Evolutionary conservation across 2,329 filamentous ascomycete species (phyloP).

Genomic region (Fusarium annulatum): DNA sequence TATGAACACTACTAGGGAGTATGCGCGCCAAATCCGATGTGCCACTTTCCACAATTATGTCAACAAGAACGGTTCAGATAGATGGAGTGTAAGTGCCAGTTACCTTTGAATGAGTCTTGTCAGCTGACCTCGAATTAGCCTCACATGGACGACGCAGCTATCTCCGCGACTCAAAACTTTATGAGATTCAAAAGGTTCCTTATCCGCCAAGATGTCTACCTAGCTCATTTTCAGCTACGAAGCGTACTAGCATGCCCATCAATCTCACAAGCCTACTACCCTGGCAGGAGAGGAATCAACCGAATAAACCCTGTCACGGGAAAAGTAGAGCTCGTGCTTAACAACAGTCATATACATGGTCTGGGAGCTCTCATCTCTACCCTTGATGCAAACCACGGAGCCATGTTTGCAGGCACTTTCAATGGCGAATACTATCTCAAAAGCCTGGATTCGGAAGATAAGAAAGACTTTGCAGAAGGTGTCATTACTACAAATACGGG

Average conservation of each 20-base stretch:
- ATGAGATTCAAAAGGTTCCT: slow-evolving; percentile 70
- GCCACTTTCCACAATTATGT: slow-evolving; percentile 68
- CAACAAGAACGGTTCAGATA: slow-evolving; percentile 61
- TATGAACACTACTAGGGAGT: slow-evolving; percentile 61
- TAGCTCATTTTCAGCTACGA: slow-evolving; percentile 75
- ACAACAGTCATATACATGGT: slow-evolving; percentile 52
- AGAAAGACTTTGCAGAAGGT: slow-evolving; percentile 54
- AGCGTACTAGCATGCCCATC: slow-evolving; percentile 70
- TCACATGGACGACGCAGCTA: slow-evolving; percentile 38
- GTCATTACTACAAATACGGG: slow-evolving; percentile 60
- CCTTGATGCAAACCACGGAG: slow-evolving; percentile 62
- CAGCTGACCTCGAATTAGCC: slow-evolving; percentile 26
- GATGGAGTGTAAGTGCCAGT: slow-evolving; percentile 58
- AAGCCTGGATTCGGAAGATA: slow-evolving; percentile 55
- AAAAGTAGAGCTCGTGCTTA: slow-evolving; percentile 57
- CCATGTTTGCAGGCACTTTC: slow-evolving; percentile 70
- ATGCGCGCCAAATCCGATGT: slow-evolving; percentile 60
- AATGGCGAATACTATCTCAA: slow-evolving; percentile 66
- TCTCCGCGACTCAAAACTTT: slow-evolving; percentile 59
- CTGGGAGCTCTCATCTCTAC: slow-evolving; percentile 60
- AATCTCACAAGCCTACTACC: slow-evolving; percentile 67
- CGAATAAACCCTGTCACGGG: slow-evolving; percentile 64
- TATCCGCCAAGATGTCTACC: slow-evolving; percentile 62
- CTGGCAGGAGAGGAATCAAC: slow-evolving; percentile 60
- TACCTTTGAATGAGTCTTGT: background rate